These are phyloP conservation scores for Starmerella asiatica DNA, from an alignment of 805 yeast genomes.

Conservation along the genomic window DNA sequence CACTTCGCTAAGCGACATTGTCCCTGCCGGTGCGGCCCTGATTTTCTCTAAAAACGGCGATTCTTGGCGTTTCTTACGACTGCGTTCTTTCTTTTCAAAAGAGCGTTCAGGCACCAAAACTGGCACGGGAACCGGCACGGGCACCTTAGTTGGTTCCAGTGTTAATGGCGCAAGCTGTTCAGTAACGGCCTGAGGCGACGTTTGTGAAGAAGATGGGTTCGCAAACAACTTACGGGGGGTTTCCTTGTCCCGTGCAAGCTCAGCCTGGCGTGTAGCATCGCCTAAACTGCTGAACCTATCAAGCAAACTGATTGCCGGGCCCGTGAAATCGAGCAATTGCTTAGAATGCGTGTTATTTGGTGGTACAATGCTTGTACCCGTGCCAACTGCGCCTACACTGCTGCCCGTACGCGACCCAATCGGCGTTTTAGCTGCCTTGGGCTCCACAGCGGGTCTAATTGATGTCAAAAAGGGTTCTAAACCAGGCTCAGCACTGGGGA, in stretches of 20 bases:
- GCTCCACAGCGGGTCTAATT: conserved; percentile 2
- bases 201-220: background rate
- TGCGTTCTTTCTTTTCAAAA: background rate
- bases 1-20: conserved; percentile 56
- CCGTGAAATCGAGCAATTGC: conserved; percentile 17
- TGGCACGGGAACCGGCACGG: conserved; percentile 2
- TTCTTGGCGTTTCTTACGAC: conserved; percentile 8
- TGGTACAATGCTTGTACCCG: conserved; percentile 1
- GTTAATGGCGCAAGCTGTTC: background rate
- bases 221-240: background rate
- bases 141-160: background rate
- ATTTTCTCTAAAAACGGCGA: conserved; percentile 11
- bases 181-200: background rate
- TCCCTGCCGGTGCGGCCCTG: conserved; percentile 18
- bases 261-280: conserved; percentile 21
- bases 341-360: no score
- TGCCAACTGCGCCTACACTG: no score
- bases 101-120: background rate
- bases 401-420: background rate
- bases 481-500: conserved; percentile 12
- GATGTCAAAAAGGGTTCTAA: conserved; percentile 15
- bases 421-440: background rate
- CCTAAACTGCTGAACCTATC: conserved; percentile 21
- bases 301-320: conserved; percentile 19
- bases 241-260: background rate